Evolutionary conservation across 768 basidiomycete genomes (phyloP).

Genomic region (Russula brevipes): DNA sequence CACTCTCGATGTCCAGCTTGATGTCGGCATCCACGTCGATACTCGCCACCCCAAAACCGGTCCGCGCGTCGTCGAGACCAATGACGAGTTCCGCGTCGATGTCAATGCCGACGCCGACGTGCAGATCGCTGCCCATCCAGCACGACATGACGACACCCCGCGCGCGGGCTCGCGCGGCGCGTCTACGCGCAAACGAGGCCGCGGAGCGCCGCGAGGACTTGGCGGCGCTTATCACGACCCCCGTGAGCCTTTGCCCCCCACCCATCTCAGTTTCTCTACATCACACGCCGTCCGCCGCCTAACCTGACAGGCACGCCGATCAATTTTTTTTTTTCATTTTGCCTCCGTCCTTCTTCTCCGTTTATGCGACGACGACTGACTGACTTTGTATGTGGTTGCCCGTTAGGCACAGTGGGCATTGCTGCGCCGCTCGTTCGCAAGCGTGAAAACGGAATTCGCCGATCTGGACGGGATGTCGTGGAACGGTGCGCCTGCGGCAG

Average conservation of each 20-base stretch:
- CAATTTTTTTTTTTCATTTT: too few relatives aligned
- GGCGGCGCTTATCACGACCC: slow-evolving; percentile 19
- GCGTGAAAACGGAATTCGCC: slow-evolving; percentile 56
- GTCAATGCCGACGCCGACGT: not conserved
- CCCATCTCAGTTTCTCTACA: not conserved
- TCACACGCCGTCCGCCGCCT: too few relatives aligned
- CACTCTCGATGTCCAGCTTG: not conserved
- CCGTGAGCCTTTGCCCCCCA: slow-evolving; percentile 1
- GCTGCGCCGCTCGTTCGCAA: slow-evolving; percentile 41
- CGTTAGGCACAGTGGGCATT: slow-evolving; percentile 32
- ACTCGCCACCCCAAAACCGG: not conserved
- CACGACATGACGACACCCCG: slow-evolving; percentile 19
- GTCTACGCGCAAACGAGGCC: slow-evolving; percentile 16
- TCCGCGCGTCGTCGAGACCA: not conserved
- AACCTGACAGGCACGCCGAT: too few relatives aligned
- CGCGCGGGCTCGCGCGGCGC: slow-evolving; percentile 11
- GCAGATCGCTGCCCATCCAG: not conserved
- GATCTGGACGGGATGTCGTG: slow-evolving; percentile 57
- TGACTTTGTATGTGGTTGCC: too few relatives aligned
- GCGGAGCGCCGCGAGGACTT: slow-evolving; percentile 16
- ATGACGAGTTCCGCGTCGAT: not conserved
- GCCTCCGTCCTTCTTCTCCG: not conserved
- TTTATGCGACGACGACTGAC: too few relatives aligned
- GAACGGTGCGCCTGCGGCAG: slow-evolving; percentile 28
- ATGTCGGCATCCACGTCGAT: not conserved